These are phyloP conservation scores for Tranzscheliella williamsii DNA, from an alignment of 1,284 basidiomycete genomes.

Conservation along the genomic window DNA sequence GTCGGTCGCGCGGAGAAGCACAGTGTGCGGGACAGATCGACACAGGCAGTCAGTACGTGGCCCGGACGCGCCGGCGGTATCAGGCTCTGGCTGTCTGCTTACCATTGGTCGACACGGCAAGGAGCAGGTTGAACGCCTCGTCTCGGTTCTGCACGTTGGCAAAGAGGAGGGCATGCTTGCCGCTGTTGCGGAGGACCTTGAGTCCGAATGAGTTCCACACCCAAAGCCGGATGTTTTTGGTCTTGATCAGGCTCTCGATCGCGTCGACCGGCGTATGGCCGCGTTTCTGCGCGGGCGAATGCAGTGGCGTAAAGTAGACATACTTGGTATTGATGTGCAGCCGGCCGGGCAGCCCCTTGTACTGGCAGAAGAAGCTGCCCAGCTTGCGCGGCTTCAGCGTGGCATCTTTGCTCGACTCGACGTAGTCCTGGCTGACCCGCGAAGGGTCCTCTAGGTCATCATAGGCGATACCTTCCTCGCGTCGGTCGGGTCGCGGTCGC, in stretches of 20 bases:
- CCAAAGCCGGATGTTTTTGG: constrained; percentile 47
- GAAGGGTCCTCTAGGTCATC: constrained; percentile 35
- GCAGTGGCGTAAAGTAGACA: constrained; percentile 55
- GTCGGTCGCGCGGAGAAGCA: too few species aligned
- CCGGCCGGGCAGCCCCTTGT: constrained; percentile 55
- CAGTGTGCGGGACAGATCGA: too few species aligned
- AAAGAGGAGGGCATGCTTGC: constrained; percentile 44
- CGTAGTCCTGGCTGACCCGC: constrained; percentile 31
- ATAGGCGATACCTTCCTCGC: constrained; percentile 31
- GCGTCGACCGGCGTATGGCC: constrained; percentile 48
- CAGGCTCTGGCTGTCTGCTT: too few species aligned
- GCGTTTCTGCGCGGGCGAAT: constrained; percentile 40
- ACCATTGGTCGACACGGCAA: constrained; percentile 47
- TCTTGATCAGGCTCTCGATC: constrained; percentile 55
- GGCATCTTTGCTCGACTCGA: constrained; percentile 25
- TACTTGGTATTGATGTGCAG: constrained; percentile 51
- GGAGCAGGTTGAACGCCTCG: constrained; percentile 56
- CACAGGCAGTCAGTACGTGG: background rate
- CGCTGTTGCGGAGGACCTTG: constrained; percentile 48
- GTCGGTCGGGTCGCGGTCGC: constrained; percentile 22
- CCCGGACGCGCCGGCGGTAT: too few species aligned
- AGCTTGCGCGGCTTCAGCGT: constrained; percentile 49
- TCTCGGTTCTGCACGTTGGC: constrained; percentile 56
- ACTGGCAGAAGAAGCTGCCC: constrained; percentile 59
- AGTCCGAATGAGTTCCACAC: constrained; percentile 54